phyloP scores from a whole-genome alignment of 2,329 filamentous ascomycete species.

The Penicillium brasilianum region DNA sequence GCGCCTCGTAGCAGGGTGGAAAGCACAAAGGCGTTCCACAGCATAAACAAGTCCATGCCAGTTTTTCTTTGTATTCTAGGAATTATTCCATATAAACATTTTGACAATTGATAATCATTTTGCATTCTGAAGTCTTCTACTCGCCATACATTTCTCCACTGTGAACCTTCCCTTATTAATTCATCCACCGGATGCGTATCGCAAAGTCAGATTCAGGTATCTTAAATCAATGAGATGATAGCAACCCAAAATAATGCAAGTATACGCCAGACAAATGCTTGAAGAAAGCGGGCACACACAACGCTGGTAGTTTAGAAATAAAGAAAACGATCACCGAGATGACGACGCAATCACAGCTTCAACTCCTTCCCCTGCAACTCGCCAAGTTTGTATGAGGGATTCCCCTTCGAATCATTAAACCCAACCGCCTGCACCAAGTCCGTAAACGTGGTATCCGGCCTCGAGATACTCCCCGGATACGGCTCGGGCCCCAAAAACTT shows the following conservation, averaged over 20 bases:
- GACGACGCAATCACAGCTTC: background rate
- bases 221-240: background rate
- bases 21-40: slow-evolving; percentile 28
- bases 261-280: background rate
- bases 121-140: background rate
- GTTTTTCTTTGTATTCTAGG: slow-evolving; percentile 1
- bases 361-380: slow-evolving; percentile 3
- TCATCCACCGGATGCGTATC: background rate
- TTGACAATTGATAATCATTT: background rate
- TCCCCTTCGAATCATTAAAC: slow-evolving; percentile 37
- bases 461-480: slow-evolving; percentile 27
- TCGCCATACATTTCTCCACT: background rate
- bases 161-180: background rate
- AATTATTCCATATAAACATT: slow-evolving; percentile 3
- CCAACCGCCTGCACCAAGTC: slow-evolving; percentile 47
- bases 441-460: slow-evolving; percentile 44
- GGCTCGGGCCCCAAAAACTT: slow-evolving; percentile 35
- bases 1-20: slow-evolving; percentile 48
- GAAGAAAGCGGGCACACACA: too few relatives aligned
- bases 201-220: slow-evolving; percentile 1
- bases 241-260: background rate
- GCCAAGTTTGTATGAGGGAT: slow-evolving; percentile 37
- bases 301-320: too few relatives aligned
- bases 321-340: background rate
- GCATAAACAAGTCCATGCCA: slow-evolving; percentile 6